These are phyloP conservation scores for Diaporthe velutina DNA, from an alignment of 2,329 filamentous ascomycete genomes.

Conservation along the genomic window DNA sequence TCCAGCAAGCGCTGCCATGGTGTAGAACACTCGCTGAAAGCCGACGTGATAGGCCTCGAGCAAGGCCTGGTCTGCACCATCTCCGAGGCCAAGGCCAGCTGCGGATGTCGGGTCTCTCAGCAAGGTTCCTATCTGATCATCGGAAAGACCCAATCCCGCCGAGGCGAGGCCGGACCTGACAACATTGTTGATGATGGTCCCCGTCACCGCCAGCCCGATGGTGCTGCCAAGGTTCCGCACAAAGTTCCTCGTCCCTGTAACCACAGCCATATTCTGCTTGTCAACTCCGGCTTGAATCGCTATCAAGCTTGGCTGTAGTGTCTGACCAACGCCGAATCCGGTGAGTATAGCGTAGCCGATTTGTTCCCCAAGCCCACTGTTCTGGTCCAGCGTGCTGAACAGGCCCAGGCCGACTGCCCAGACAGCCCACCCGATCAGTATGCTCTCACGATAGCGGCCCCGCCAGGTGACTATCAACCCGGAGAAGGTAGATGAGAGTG, in stretches of 20 bases:
- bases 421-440: constrained; percentile 34
- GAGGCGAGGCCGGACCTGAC: constrained; percentile 16
- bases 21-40: constrained; percentile 10
- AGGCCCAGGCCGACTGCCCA: constrained; percentile 38
- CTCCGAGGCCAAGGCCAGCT: not conserved
- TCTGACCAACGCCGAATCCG: constrained; percentile 36
- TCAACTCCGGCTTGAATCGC: constrained; percentile 37
- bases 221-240: constrained; percentile 36
- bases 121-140: not conserved
- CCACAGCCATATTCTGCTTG: constrained; percentile 39
- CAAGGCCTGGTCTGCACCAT: not conserved
- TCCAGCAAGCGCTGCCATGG: not conserved
- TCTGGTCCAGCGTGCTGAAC: constrained; percentile 29
- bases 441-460: constrained; percentile 34
- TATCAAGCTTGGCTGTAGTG: constrained; percentile 39
- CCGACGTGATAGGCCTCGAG: not conserved
- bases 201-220: constrained; percentile 25
- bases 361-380: constrained; percentile 23
- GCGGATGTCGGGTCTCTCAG: not conserved
- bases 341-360: constrained; percentile 38
- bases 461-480: constrained; percentile 37
- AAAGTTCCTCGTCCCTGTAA: constrained; percentile 39
- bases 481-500: constrained; percentile 33
- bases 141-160: not conserved
- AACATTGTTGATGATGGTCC: constrained; percentile 25